Base-by-base conservation (phyloP, 441 rosid genomes). In the Breynia disticha region DNA sequence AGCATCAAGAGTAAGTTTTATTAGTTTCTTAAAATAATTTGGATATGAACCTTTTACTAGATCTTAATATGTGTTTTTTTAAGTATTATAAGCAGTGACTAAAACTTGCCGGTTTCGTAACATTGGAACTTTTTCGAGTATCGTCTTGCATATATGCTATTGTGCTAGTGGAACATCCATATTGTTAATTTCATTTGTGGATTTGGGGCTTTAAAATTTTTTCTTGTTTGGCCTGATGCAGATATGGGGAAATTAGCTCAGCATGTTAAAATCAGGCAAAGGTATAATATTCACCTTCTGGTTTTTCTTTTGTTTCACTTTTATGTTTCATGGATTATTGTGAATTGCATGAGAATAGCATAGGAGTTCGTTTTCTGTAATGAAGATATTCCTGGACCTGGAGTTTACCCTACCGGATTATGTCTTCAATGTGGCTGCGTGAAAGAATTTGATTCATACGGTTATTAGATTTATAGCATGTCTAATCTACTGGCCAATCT, bases 161-260 rank as follows among this genome's bases (percentile, higher is more conserved):
- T 39, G 5, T 39, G 15, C 44, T 41, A 41, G n/a, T 41, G 0
- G 9, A 9, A 11, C 2, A 11, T 11, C 44, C n/a, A 41, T 11
- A 15, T 0, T n/a, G 1, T 47, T 16, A 18, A n/a, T 47, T 19
- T n/a, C 13, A 15, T 14, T 5, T 16, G 13, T 47, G 5, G 50
- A 16, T 7, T 11, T n/a, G 17, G 19, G 9, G 8, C 10, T 52
- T 16, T n/a, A 4, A 16, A 51, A 12, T 55, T 32, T 21, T 55
- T 39, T 56, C 21, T 28, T 11, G 8, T 9, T 52, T 38, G 35
- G 42, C 19, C 32, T 46, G 56, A 19, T 2, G 50, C 77, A 90
- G 97, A 83, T 80, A 80, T 87, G 64, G 50, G 68, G 63, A 85
- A 66, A 69, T 67, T 28, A 9, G 35, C 35, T 28, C 35, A 28